phyloP scores from a whole-genome alignment of 2,329 filamentous ascomycete species.

The Cercospora zeae-maydis region DNA sequence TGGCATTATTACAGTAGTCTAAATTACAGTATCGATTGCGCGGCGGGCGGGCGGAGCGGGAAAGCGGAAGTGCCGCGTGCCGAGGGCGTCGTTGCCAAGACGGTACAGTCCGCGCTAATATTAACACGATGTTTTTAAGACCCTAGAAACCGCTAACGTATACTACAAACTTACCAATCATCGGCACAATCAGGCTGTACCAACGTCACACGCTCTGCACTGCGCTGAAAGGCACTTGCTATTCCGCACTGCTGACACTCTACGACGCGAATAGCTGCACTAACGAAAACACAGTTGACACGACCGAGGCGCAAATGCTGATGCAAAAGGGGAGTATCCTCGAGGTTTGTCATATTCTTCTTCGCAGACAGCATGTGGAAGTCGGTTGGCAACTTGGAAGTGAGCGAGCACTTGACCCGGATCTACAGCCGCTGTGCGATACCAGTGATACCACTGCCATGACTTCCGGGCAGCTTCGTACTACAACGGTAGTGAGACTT shows the following conservation, averaged over 20 bases:
- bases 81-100: background rate
- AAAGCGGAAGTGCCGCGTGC: too few species aligned
- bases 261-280: slow-evolving; percentile 37
- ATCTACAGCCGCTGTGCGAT: background rate
- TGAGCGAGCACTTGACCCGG: background rate
- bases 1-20: too few species aligned
- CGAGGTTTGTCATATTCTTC: background rate
- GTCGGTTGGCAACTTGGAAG: slow-evolving; percentile 18
- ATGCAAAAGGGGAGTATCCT: slow-evolving; percentile 34
- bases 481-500: background rate
- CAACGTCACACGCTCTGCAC: slow-evolving; percentile 37
- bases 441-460: background rate
- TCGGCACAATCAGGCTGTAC: slow-evolving; percentile 48
- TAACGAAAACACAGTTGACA: slow-evolving; percentile 27
- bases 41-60: too few species aligned
- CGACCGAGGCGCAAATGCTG: slow-evolving; percentile 35
- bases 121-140: too few species aligned
- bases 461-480: background rate
- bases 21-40: background rate
- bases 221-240: slow-evolving; percentile 37
- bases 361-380: slow-evolving; percentile 13
- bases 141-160: too few species aligned
- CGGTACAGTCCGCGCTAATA: too few species aligned
- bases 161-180: slow-evolving; percentile 50
- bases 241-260: slow-evolving; percentile 33